phyloP scores from a whole-genome alignment of 306 rosid genomes.

The Boehmeria nivea region DNA sequence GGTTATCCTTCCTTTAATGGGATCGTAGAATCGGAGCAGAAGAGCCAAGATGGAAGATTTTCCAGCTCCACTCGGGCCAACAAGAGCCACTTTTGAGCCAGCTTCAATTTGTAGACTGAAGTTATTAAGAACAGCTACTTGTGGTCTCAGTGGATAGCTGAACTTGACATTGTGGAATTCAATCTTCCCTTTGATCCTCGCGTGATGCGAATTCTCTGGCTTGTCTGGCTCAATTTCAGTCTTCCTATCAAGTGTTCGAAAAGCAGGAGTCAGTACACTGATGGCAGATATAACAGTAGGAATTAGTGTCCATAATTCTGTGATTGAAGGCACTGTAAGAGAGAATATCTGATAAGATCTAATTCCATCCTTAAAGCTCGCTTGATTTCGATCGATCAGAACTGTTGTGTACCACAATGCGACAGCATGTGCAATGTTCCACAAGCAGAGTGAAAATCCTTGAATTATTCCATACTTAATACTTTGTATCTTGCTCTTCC shows the following conservation, averaged over 20 bases:
- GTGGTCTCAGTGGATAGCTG: slow-evolving; percentile 65
- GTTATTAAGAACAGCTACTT: slow-evolving; percentile 46
- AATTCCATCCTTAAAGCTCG: slow-evolving; percentile 61
- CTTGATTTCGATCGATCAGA: slow-evolving; percentile 49
- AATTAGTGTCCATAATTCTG: slow-evolving; percentile 78
- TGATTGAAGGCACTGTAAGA: slow-evolving; percentile 89
- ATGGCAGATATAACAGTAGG: slow-evolving; percentile 82
- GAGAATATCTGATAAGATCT: slow-evolving; percentile 88
- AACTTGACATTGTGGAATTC: slow-evolving; percentile 52
- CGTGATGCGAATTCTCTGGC: slow-evolving; percentile 36
- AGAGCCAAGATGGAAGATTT: slow-evolving; percentile 69
- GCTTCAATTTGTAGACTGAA: slow-evolving; percentile 53
- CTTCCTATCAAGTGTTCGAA: slow-evolving; percentile 66
- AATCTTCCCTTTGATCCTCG: slow-evolving; percentile 58
- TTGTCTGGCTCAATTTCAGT: slow-evolving; percentile 63
- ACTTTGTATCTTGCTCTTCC: slow-evolving; percentile 55
- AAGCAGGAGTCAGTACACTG: slow-evolving; percentile 68
- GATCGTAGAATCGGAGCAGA: slow-evolving; percentile 69
- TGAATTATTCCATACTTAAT: slow-evolving; percentile 69
- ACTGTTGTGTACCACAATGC: slow-evolving; percentile 87
- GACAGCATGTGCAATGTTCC: slow-evolving; percentile 91
- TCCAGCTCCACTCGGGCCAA: slow-evolving; percentile 84
- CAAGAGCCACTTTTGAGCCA: slow-evolving; percentile 76
- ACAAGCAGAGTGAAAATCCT: slow-evolving; percentile 74
- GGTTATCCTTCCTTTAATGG: slow-evolving; percentile 55